Evolutionary conservation across 345 rosid species (phyloP), one percentile per base, ranked within the genome.

Genomic region (Camelina neglecta): DNA sequence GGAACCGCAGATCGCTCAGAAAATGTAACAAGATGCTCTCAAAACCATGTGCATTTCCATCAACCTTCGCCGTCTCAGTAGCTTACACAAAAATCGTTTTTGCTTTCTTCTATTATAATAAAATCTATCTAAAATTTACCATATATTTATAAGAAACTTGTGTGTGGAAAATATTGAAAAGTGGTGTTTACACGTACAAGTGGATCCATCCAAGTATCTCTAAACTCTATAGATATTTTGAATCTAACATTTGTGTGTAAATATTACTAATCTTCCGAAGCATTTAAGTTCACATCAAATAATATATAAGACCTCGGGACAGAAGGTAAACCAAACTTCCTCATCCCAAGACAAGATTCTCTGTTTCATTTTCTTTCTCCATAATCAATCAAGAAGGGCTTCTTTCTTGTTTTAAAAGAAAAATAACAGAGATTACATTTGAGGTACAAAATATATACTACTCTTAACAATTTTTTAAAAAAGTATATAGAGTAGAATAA

Each of bases 1-100:
- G 72, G 23, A 50, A 55, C 56, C 68, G 81, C 81, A 77, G 81
- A 77, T 77, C 81, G 73, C 77, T 72, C 72, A 72, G 81, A 59
- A 58, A 72, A 23, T 65, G 61, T 57, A 21, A 11, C 4, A 56
- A 71, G 68, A 71, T 58, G 70, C 80, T 65, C 47, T 62, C 31
- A 45, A 54, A 1, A 55, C 64, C 81, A 77, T 77, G 81, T 77
- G 81, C 77, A 41, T 35, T 35, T 72, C 24, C 73, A 65, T 65
- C 57, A 58, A 58, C 56, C 50, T 77, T 77, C 73, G 49, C 77
- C 77, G 73, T 77, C 11, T 59, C 73, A n/a, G 7, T 77, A 77
- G 76, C 73, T 77, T 71, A 71, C 76, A 77, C 67, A 47, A 8
- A 41, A 5, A 24, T 66, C 45, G 26, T 29, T 66, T 33, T 59